Evolutionary conservation across 2,329 filamentous ascomycete genomes (phyloP).

Genomic region (Diaporthe vexans): DNA sequence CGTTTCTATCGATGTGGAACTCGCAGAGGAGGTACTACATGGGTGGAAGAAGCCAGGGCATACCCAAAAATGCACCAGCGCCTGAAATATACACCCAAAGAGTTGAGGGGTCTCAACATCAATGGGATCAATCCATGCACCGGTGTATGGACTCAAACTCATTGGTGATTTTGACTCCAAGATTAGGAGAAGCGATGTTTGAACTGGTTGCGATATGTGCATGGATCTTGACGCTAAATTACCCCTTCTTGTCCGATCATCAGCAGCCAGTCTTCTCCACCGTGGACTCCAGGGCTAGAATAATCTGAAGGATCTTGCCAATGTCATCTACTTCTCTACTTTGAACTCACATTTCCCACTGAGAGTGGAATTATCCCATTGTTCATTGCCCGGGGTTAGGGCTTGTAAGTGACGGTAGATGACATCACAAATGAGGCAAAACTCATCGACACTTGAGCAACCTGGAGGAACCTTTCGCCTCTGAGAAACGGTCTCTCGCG

Average conservation of each 20-base stretch:
- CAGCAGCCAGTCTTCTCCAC: background rate
- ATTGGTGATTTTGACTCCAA: no score
- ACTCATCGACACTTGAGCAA: background rate
- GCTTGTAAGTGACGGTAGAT: background rate
- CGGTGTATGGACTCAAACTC: no score
- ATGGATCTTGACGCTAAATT: background rate
- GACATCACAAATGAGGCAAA: slow-evolving; percentile 7
- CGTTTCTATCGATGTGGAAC: no score
- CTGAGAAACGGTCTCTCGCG: background rate
- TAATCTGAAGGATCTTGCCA: background rate
- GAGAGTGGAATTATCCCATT: background rate
- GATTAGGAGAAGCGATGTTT: no score
- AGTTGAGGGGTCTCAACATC: no score
- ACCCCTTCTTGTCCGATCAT: background rate
- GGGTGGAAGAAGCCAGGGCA: no score
- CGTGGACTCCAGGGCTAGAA: background rate
- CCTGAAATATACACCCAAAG: no score
- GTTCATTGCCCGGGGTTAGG: background rate
- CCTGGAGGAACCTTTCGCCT: background rate
- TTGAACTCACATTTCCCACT: background rate
- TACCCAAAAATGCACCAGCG: no score
- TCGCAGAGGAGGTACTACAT: no score
- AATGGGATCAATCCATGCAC: no score
- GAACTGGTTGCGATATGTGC: background rate
- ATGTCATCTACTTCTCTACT: background rate